phyloP scores from a whole-genome alignment of 2,329 filamentous ascomycete species.

The Fusarium sp. region DNA sequence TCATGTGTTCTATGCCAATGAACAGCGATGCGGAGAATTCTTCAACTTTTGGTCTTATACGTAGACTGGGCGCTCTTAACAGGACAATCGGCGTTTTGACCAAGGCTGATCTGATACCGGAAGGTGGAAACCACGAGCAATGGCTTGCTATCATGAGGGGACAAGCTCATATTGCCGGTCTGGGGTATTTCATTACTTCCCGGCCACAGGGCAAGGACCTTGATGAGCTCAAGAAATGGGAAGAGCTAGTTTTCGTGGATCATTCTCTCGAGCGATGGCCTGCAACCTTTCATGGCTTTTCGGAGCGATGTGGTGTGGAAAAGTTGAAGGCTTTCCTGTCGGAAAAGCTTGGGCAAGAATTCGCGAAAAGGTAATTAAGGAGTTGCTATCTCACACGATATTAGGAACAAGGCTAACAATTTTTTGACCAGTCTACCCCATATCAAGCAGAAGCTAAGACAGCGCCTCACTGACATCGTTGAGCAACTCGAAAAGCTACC shows the following conservation, averaged over 20 bases:
- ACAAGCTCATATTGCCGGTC: constrained; percentile 68
- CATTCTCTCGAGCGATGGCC: constrained; percentile 58
- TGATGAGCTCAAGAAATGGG: constrained; percentile 61
- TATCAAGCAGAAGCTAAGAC: constrained; percentile 63
- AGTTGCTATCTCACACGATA: neutral
- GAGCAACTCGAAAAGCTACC: constrained; percentile 67
- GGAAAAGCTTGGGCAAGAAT: constrained; percentile 62
- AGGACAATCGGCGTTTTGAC: constrained; percentile 82
- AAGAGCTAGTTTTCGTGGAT: constrained; percentile 62
- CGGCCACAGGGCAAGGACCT: constrained; percentile 67
- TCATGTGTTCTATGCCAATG: constrained; percentile 82
- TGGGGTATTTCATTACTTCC: constrained; percentile 84
- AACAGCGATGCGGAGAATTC: constrained; percentile 82
- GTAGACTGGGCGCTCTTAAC: constrained; percentile 62
- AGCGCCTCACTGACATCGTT: constrained; percentile 62
- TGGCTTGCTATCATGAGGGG: constrained; percentile 73
- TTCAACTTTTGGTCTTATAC: constrained; percentile 72
- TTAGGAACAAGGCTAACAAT: constrained; percentile 11
- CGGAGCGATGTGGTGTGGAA: constrained; percentile 62
- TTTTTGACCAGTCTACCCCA: constrained; percentile 56
- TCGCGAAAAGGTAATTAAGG: constrained; percentile 58
- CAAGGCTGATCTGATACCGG: constrained; percentile 79
- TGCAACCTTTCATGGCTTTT: constrained; percentile 56
- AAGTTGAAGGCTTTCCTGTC: constrained; percentile 64
- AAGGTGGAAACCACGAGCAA: constrained; percentile 59